Percentiles rank a stretch among this genome's conserved stretches.
Evolutionary conservation across 2,329 filamentous ascomycete genomes (phyloP).

Genomic region (Colletotrichum sansevieriae): DNA sequence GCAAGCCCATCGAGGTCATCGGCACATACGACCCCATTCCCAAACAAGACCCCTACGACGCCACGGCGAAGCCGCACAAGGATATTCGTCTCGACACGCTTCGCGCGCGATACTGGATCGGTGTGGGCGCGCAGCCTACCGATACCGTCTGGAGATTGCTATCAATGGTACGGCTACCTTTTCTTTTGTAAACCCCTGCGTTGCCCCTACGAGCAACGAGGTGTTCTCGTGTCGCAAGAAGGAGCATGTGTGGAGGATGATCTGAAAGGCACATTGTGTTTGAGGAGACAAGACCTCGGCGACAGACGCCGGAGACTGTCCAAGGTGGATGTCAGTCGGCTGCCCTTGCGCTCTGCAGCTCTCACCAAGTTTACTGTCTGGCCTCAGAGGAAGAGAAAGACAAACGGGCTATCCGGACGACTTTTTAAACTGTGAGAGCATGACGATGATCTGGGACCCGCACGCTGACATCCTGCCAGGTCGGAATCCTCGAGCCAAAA

Average conservation of each 20-base stretch:
- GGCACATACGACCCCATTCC: constrained; percentile 80
- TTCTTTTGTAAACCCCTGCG: no score
- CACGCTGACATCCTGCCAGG: constrained; percentile 45
- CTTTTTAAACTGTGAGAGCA: neutral
- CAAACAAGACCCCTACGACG: constrained; percentile 70
- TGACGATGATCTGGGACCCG: neutral
- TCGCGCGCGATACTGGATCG: constrained; percentile 94
- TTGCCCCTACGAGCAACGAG: no score
- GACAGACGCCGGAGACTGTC: no score
- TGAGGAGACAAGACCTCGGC: no score
- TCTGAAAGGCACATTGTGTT: no score
- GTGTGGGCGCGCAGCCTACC: constrained; percentile 94
- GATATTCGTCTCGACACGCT: constrained; percentile 88
- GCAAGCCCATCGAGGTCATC: constrained; percentile 92
- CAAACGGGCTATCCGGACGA: no score
- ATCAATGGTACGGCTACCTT: constrained; percentile 73
- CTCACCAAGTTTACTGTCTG: no score
- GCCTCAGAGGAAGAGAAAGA: no score
- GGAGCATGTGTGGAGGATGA: no score
- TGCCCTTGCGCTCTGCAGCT: no score
- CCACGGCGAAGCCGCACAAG: constrained; percentile 81
- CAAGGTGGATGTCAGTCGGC: no score
- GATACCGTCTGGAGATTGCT: constrained; percentile 90
- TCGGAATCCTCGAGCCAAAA: constrained; percentile 56
- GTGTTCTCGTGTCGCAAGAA: no score